Evolutionary conservation across 768 basidiomycete genomes (phyloP).

Genomic region (Hypsizygus marmoreus): DNA sequence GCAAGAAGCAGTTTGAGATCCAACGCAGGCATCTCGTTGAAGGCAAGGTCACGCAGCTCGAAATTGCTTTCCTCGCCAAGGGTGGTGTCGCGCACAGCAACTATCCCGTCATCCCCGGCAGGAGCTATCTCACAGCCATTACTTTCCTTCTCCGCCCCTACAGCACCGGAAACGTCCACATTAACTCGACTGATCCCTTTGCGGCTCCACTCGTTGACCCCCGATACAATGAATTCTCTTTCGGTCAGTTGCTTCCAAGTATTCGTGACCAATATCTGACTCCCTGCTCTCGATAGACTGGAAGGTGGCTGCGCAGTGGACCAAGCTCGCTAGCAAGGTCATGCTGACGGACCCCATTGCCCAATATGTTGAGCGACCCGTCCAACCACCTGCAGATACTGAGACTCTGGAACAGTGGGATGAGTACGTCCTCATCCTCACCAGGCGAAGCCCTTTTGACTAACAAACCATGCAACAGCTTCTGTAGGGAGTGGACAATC

Average conservation of each 20-base stretch:
- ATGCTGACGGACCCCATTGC: slow-evolving; percentile 13
- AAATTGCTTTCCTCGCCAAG: slow-evolving; percentile 9
- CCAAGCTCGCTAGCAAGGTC: slow-evolving; percentile 9
- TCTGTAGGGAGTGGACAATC: slow-evolving; percentile 16
- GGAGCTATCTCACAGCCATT: slow-evolving; percentile 17
- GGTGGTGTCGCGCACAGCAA: slow-evolving; percentile 12
- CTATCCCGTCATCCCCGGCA: slow-evolving; percentile 12
- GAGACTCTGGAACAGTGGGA: slow-evolving; percentile 17
- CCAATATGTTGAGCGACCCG: slow-evolving; percentile 10
- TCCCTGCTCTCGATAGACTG: slow-evolving; percentile 8
- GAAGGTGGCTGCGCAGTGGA: slow-evolving; percentile 13
- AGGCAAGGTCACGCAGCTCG: slow-evolving; percentile 16
- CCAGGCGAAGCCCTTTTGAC: not conserved
- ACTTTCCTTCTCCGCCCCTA: slow-evolving; percentile 17
- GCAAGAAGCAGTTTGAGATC: slow-evolving; percentile 16
- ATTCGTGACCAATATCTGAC: no score
- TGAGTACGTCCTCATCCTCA: slow-evolving; percentile 8
- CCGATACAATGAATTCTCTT: slow-evolving; percentile 16
- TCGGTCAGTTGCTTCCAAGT: no score
- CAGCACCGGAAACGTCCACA: slow-evolving; percentile 18
- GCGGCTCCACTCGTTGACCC: slow-evolving; percentile 18
- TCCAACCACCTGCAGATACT: slow-evolving; percentile 11
- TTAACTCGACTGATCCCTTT: slow-evolving; percentile 21
- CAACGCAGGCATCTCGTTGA: slow-evolving; percentile 14
- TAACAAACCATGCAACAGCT: slow-evolving; percentile 6